These are phyloP conservation scores for Eucalyptus coolabah DNA, from an alignment of 345 rosid genomes.

Conservation along the genomic window DNA sequence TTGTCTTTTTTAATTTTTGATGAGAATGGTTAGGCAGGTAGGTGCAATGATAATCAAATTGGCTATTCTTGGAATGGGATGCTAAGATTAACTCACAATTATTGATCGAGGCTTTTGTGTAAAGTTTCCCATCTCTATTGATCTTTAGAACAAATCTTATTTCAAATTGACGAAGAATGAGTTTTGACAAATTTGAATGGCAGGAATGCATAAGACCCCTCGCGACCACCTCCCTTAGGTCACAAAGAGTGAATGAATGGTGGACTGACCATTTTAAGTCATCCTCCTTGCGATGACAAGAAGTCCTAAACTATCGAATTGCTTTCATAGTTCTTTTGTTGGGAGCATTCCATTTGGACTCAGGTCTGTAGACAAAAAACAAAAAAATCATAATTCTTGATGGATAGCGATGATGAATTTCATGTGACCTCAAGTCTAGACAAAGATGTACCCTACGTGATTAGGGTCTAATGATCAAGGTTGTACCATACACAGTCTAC, in stretches of 20 bases:
- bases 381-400: background rate
- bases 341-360: background rate
- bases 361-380: accelerated
- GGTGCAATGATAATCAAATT: background rate
- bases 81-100: background rate
- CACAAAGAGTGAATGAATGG: background rate
- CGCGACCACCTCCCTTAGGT: accelerated
- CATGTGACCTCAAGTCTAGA: background rate
- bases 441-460: background rate
- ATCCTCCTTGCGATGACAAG: background rate
- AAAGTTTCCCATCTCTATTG: background rate
- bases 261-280: background rate
- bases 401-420: accelerated
- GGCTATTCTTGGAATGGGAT: background rate
- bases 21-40: background rate
- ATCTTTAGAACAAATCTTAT: background rate
- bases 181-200: background rate
- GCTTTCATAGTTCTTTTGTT: background rate
- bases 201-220: background rate
- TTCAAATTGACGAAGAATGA: no score
- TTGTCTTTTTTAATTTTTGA: background rate
- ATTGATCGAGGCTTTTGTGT: background rate
- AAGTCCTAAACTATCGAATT: background rate
- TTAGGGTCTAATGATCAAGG: accelerated
- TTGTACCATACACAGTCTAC: background rate